Evolutionary conservation across 257 asterid species (phyloP).

Genomic region (Plectranthus barbatus): DNA sequence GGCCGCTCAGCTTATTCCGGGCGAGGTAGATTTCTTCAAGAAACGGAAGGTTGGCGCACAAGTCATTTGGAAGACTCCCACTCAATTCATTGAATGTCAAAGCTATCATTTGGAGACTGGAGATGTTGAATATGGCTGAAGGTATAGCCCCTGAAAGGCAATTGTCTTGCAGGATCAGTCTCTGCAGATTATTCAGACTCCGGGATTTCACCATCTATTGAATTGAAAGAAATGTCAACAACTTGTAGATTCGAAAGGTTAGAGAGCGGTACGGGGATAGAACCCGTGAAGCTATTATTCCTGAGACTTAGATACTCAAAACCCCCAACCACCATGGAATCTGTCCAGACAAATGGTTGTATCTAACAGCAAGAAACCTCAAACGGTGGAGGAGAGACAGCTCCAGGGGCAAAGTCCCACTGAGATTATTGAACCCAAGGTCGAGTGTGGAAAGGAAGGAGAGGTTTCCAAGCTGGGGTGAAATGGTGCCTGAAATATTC

Average conservation of each 20-base stretch:
- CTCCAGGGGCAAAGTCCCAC: neutral
- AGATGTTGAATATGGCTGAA: too few species aligned
- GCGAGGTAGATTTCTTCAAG: neutral
- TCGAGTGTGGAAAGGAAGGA: neutral
- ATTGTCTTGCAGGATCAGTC: neutral
- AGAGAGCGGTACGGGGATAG: neutral
- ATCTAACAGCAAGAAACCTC: neutral
- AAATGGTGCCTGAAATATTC: neutral
- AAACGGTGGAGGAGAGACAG: neutral
- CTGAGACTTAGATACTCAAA: neutral
- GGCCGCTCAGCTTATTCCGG: neutral
- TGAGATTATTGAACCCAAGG: neutral
- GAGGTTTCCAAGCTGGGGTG: neutral
- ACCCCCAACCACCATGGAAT: neutral
- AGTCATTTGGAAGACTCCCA: neutral
- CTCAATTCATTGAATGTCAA: neutral
- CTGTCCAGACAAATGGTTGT: neutral
- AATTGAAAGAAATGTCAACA: neutral
- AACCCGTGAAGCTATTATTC: conserved; percentile 13
- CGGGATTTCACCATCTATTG: neutral
- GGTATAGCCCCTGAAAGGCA: conserved; percentile 9
- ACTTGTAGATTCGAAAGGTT: neutral
- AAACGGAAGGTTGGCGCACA: neutral
- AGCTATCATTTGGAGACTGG: neutral
- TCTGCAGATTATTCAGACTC: neutral